Base-by-base conservation (phyloP, 768 basidiomycete genomes). In the Rhodosporidiobolus sp. region DNA sequence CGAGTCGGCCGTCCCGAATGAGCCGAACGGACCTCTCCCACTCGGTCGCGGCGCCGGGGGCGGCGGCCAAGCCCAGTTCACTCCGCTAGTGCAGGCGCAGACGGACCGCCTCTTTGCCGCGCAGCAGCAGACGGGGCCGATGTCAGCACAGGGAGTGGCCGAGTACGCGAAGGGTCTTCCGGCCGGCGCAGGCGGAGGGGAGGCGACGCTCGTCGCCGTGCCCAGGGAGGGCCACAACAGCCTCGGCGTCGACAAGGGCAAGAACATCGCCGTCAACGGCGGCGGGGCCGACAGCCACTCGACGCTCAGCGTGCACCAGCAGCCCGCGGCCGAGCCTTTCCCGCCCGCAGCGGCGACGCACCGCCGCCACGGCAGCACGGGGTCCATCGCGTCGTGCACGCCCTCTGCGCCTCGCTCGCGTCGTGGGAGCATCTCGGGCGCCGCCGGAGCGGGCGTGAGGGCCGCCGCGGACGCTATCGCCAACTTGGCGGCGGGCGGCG, bases 31-130 rank as follows among this genome's bases (percentile, higher is more conserved):
- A 16, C 22, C 46, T 9, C 32, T 48, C 32, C 11, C 11, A 10
- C 35, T 9, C 28, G n/a, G 22, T 11, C 48, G 26, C 4, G 30
- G 34, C 55, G n/a, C n/a, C n/a, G n/a, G n/a, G n/a, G n/a, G n/a
- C n/a, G 8, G 7, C 28, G 54, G 30, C 11, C 54, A 30, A 56
- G 54, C 46, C 48, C 22, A 7, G 32, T 63, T 53, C 63, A 53
- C 52, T 10, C 52, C 63, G 2, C n/a, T 20, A 16, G 50, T 63
- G 26, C 63, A 63, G 50, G 63, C 63, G 11, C 63, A 63, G 20
- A 63, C 49, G 8, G 19, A 26, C 12, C 50, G 63, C 9, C 50
- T 63, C 52, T 19, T 17, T 16, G 56, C 56, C 35, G 56, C 56
- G 3, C 16, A 12, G 3, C 8, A 30, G 17, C 28, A n/a, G 12